A percentile compares a stretch with the other conserved stretches of the same genome.
Conservation (phyloP, 163 green algal species). For the Coccomyxa subellipsoidea region DNA sequence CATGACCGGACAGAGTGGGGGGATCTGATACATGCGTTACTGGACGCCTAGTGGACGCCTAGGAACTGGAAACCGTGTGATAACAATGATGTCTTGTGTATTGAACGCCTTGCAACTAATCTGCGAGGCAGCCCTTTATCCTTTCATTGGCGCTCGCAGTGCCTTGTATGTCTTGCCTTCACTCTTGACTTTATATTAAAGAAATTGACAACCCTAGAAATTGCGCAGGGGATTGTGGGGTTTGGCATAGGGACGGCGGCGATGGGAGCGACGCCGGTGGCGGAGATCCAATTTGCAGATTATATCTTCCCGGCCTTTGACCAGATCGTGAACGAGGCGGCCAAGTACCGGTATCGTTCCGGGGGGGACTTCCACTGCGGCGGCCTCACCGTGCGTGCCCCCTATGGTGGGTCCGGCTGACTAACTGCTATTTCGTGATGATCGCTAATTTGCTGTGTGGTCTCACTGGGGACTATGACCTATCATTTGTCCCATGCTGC, state of each 20-base stretch:
- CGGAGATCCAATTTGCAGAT: slow-evolving; percentile 78
- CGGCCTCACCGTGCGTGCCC: slow-evolving; percentile 81
- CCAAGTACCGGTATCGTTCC: slow-evolving; percentile 88
- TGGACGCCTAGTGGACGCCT: too few relatives aligned
- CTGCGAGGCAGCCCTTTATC: too few relatives aligned
- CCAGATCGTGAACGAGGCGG: slow-evolving; percentile 87
- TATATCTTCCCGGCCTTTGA: slow-evolving; percentile 93
- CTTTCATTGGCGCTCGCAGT: too few relatives aligned
- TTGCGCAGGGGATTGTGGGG: slow-evolving; percentile 79
- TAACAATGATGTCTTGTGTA: too few relatives aligned
- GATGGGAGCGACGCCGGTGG: slow-evolving; percentile 68
- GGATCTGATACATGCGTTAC: too few relatives aligned
- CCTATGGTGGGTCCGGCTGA: slow-evolving; percentile 54
- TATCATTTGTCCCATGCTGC: too few relatives aligned
- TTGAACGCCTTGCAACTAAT: too few relatives aligned
- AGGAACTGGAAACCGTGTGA: too few relatives aligned
- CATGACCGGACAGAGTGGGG: too few relatives aligned
- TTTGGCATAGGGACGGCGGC: slow-evolving; percentile 82
- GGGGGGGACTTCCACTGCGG: slow-evolving; percentile 75
- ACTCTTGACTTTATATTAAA: neutral
- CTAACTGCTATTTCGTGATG: too few relatives aligned
- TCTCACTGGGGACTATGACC: too few relatives aligned
- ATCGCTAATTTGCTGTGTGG: too few relatives aligned
- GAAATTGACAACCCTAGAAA: neutral
- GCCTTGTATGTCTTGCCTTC: neutral